Evolutionary conservation across 805 yeast species (phyloP).

Genomic region (Hanseniaspora jakobsenii): DNA sequence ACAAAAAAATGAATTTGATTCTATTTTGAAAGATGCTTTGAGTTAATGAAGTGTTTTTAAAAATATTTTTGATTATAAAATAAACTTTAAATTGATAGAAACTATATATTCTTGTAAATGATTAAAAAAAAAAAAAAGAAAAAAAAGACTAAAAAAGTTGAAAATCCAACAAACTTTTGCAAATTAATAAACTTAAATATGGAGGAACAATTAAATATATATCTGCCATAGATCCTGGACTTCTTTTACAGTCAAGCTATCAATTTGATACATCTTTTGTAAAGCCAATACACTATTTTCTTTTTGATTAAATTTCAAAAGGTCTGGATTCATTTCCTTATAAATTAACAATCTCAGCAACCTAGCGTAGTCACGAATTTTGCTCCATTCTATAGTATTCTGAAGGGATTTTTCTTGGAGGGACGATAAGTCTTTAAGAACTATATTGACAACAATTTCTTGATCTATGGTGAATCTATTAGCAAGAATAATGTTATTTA

Average conservation of each 20-base stretch:
- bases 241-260: not conserved
- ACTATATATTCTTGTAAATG: too few species aligned
- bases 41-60: not conserved
- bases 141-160: too few species aligned
- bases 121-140: too few species aligned
- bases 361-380: conserved; percentile 1
- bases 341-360: not conserved
- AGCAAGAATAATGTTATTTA: not conserved
- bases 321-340: conserved; percentile 1
- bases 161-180: too few species aligned
- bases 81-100: too few species aligned
- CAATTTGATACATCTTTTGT: not conserved
- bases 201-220: conserved; percentile 2
- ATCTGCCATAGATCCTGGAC: conserved; percentile 2
- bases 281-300: not conserved
- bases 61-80: too few species aligned
- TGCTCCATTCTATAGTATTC: not conserved
- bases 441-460: not conserved
- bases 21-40: conserved; percentile 1
- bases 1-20: conserved; percentile 4
- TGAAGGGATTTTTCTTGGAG: not conserved
- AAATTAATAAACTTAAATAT: too few species aligned
- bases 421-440: not conserved
- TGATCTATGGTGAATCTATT: not conserved
- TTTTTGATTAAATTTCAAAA: not conserved